Percentiles rank a stretch among this genome's conserved stretches.
phyloP scores from a whole-genome alignment of 2,329 filamentous ascomycete species.

The Alternaria triticimaculans region DNA sequence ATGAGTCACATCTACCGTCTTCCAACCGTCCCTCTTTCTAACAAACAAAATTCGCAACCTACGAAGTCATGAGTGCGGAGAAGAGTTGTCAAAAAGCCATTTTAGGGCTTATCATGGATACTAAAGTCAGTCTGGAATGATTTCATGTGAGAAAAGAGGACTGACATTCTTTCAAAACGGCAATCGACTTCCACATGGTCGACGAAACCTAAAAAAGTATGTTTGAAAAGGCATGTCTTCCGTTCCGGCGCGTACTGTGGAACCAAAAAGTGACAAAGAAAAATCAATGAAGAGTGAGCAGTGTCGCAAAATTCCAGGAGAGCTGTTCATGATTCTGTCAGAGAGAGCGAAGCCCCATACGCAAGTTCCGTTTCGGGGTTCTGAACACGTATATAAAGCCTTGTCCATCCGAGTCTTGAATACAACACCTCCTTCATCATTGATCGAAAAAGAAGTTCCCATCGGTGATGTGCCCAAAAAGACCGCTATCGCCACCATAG shows the following conservation, averaged over 20 bases:
- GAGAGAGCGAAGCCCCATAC: not conserved
- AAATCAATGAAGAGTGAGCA: too few species aligned
- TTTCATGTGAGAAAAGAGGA: not conserved
- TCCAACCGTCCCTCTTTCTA: not conserved
- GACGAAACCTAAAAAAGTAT: not conserved
- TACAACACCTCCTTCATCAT: too few species aligned
- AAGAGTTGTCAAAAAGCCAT: not conserved
- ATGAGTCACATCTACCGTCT: fast-evolving
- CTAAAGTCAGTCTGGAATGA: not conserved
- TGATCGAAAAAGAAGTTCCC: too few species aligned
- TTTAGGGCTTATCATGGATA: not conserved
- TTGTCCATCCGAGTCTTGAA: not conserved
- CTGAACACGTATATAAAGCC: not conserved
- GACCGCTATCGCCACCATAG: too few species aligned
- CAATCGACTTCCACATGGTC: not conserved
- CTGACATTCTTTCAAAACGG: not conserved
- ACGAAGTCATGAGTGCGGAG: not conserved
- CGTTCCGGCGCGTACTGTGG: not conserved
- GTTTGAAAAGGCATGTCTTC: not conserved
- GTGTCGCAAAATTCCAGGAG: not conserved
- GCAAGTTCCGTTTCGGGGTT: not conserved
- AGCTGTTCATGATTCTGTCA: not conserved
- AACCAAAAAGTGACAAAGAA: too few species aligned
- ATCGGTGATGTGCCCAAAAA: too few species aligned
- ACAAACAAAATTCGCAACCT: not conserved